Evolutionary conservation across 202 grass and related monocot species (phyloP), one percentile per base, ranked within the genome.

Genomic region (Elaeis oleifera): DNA sequence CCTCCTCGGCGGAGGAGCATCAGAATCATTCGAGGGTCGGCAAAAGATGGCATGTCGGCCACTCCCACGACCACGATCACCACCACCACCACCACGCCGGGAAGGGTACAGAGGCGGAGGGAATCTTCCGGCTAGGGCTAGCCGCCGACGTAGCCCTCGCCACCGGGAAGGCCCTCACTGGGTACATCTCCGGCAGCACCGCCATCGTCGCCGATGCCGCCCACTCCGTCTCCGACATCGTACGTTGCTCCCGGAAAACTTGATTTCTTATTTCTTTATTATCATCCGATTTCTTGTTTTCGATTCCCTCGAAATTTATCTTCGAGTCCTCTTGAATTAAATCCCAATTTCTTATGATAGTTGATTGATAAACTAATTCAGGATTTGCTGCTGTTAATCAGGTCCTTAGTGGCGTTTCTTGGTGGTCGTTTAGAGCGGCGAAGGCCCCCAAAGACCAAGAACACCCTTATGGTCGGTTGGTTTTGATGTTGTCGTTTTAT

Each of bases 391-490:
- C 70, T 58, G 58, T 31, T 59, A 28, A 39, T 39, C 50, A 97
- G 84, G 87, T 97, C 52, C 84, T 97, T 16, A 91, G 92, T 19
- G 79, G 84, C 51, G 82, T 97, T 71, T 88, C 88, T 49, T 66
- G 88, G 68, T 56, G 84, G 61, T 97, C 92, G 0, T 97, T 83
- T 68, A 97, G 76, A 77, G 82, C 88, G 5, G 87, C 92, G 29
- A 91, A 71, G 52, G 84, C 74, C 76, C 92, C 92, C 27, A 97
- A 72, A 68, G 92, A 97, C 67, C 71, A 79, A 59, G 82, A 97
- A 60, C 88, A 97, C 67, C 92, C 88, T n/a, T 97, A 97, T 75
- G 92, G 92, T 97, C 51, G 79, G 76, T 97, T 59, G 81, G 76
- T 79, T 32, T 53, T 61, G 23, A 63, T 65, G 24, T 54, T 32